These are phyloP conservation scores for Bacidia rubella DNA, from an alignment of 495 filamentous ascomycete species.

Conservation along the genomic window DNA sequence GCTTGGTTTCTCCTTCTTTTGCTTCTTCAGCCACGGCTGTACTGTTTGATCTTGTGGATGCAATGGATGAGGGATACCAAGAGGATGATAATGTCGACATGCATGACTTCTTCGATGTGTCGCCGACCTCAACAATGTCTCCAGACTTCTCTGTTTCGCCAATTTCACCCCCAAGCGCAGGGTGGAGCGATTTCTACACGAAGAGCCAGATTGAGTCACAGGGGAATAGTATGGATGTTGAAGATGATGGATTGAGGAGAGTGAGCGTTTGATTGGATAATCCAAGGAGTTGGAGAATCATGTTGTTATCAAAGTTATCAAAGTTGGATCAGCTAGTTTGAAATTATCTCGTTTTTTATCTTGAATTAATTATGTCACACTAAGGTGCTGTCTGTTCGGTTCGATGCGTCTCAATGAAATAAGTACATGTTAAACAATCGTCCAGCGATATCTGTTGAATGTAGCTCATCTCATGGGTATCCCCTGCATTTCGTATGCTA, in stretches of 20 bases:
- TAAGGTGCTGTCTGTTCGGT: neutral
- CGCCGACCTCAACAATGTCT: neutral
- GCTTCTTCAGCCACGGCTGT: constrained; percentile 2
- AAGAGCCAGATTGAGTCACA: no score
- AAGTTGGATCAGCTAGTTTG: no score
- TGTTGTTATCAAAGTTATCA: no score
- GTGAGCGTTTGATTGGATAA: neutral
- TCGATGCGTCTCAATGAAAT: neutral
- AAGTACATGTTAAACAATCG: neutral
- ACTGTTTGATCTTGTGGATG: neutral
- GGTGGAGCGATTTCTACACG: neutral
- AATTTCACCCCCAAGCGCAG: neutral
- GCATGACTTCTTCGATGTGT: neutral
- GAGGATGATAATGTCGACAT: neutral
- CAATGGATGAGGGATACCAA: neutral
- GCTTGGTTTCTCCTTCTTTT: constrained; percentile 3
- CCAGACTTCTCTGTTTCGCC: neutral
- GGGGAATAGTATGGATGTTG: no score
- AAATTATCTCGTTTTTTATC: no score
- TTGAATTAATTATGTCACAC: no score
- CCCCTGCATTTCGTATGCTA: neutral
- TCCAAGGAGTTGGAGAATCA: neutral
- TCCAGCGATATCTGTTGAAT: neutral
- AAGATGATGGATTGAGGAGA: neutral
- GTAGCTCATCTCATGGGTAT: neutral